Evolutionary conservation across 805 yeast species (phyloP), one percentile per base, ranked within the genome.

Genomic region (Jamesozyma jinghongensis): DNA sequence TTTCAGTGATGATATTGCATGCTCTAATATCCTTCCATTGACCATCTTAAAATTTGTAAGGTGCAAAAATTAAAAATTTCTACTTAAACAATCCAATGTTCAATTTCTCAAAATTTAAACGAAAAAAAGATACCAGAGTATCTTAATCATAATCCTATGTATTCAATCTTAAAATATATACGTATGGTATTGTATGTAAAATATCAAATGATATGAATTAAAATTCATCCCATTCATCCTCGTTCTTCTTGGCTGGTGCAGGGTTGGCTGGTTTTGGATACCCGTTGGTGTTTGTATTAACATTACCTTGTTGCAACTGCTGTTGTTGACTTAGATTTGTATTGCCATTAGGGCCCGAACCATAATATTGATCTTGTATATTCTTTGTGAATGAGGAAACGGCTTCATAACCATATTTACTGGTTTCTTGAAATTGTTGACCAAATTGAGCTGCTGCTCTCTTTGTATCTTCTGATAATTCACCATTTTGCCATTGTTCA

Each of bases 401-500:
- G n/a, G 81, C 78, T 48, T 79, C 81, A 40, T 77, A 78, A 20
- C 94, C 85, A 49, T 76, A 77, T 45, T 69, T 73, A 27, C 94
- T 83, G 1, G 96, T 85, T 48, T 87, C 94, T 59, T 84, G 94
- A 67, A 90, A 83, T 56, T 79, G 86, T 58, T 85, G 94, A 36
- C 97, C 96, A 66, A 90, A 92, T 68, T 92, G 97, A 44, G 85
- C 81, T 74, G 94, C 85, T n/a, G 97, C 97, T 51, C 86, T 76
- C 47, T 74, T 78, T 4, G 97, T 92, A 56, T 86, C 94, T 41
- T 65, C 68, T 19, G 94, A 77, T 34, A 85, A 62, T 44, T 92
- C 97, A 46, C 84, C 77, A 6, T 54, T 50, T 30, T 80, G 75
- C 51, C 92, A 70, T 55, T 83, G 87, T 56, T 78, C 79, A 58